Evolutionary conservation across 306 rosid species (phyloP).

Genomic region (Castanea sativa): DNA sequence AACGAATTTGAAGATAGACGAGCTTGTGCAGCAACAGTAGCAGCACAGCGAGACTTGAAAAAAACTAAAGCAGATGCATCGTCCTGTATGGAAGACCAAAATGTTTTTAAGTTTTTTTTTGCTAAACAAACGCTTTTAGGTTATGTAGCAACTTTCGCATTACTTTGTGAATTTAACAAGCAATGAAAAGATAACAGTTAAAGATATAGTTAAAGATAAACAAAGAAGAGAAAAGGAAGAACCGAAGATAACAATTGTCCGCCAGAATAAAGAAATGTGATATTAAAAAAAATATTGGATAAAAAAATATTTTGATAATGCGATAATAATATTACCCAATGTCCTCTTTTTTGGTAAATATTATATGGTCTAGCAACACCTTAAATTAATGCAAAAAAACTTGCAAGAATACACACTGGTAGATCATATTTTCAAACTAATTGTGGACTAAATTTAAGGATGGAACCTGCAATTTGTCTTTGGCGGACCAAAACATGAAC

Average conservation of each 20-base stretch:
- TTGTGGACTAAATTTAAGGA: neutral
- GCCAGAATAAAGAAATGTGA: neutral
- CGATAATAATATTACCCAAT: neutral
- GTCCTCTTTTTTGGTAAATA: neutral
- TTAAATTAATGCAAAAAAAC: neutral
- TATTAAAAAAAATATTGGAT: neutral
- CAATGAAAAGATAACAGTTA: neutral
- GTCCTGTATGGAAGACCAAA: conserved; percentile 49
- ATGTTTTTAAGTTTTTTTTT: conserved; percentile 42
- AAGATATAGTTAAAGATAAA: neutral
- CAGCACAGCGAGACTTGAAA: conserved; percentile 85
- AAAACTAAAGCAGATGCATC: conserved; percentile 88
- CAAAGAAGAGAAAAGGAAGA: neutral
- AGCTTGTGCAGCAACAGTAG: conserved; percentile 56
- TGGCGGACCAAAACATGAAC: no score
- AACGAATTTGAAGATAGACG: conserved; percentile 92
- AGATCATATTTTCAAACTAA: neutral
- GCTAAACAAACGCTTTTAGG: conserved; percentile 72
- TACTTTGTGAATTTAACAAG: neutral
- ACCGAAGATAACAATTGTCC: neutral
- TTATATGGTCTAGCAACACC: neutral
- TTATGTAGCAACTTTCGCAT: neutral
- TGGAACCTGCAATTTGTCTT: no score
- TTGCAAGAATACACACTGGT: neutral
- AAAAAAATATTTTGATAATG: neutral